Evolutionary conservation across 2,329 filamentous ascomycete genomes (phyloP).

Genomic region (Cryphonectria carpinicola): DNA sequence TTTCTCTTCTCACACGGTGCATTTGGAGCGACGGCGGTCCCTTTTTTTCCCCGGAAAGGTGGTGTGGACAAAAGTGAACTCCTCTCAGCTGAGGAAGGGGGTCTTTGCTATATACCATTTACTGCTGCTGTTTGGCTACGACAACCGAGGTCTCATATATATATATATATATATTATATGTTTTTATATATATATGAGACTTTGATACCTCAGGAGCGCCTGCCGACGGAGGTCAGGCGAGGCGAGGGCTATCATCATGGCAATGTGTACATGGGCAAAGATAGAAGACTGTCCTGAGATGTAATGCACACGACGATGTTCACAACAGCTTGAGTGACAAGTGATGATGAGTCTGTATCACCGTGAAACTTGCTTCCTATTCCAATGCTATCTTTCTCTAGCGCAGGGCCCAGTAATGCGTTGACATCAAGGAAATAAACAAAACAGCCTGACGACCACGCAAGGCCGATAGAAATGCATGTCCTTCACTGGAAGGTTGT

Average conservation of each 20-base stretch:
- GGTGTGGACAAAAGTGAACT: not conserved
- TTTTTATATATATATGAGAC: not conserved
- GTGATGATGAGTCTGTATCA: not conserved
- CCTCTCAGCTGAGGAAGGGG: not conserved
- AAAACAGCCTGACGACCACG: not conserved
- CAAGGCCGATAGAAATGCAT: not conserved
- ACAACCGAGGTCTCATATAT: not conserved
- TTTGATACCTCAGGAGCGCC: not conserved
- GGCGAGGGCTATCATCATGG: not conserved
- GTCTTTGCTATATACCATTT: slow-evolving; percentile 9
- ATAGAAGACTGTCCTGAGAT: not conserved
- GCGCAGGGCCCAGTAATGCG: no score
- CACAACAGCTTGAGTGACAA: not conserved
- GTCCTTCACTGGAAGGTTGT: not conserved
- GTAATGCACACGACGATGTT: not conserved
- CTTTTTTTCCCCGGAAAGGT: not conserved
- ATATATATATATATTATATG: not conserved
- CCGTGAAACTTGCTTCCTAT: not conserved
- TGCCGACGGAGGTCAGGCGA: not conserved
- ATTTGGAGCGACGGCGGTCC: not conserved
- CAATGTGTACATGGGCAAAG: not conserved
- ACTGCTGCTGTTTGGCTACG: not conserved
- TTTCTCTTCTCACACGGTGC: slow-evolving; percentile 11
- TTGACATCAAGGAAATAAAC: not conserved
- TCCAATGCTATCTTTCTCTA: not conserved